These are phyloP conservation scores for Phytopythium aichiense DNA, from an alignment of 352 stramenopile genomes.

Conservation along the genomic window DNA sequence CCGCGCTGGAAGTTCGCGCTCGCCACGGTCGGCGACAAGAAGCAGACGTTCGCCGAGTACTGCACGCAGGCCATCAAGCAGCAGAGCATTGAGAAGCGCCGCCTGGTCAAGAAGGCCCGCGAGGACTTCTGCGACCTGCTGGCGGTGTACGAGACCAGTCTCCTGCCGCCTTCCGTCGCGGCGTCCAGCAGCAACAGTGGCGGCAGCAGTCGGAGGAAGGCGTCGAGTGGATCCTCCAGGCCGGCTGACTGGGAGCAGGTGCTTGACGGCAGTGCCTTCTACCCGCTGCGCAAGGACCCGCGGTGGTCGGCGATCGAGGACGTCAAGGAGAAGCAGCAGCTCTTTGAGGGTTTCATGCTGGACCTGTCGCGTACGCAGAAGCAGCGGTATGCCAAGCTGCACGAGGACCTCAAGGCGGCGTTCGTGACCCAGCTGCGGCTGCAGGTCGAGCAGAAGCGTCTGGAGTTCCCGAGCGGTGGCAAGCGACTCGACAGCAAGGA, in stretches of 20 bases:
- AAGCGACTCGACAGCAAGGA: conserved; percentile 39
- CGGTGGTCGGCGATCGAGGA: conserved; percentile 64
- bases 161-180: conserved; percentile 17
- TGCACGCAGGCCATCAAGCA: conserved; percentile 70
- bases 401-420: conserved; percentile 29
- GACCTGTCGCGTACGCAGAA: conserved; percentile 57
- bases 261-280: conserved; percentile 37
- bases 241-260: conserved; percentile 46
- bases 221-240: conserved; percentile 9
- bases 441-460: conserved; percentile 23
- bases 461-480: conserved; percentile 19
- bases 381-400: conserved; percentile 32
- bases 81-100: conserved; percentile 59
- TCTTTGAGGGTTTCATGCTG: conserved; percentile 66
- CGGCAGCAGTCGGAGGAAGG: conserved; percentile 4
- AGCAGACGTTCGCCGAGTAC: conserved; percentile 82
- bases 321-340: conserved; percentile 54
- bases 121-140: conserved; percentile 80
- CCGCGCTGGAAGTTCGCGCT: conserved; percentile 67
- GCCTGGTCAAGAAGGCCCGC: conserved; percentile 61
- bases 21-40: conserved; percentile 70
- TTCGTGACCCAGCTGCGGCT: conserved; percentile 40
- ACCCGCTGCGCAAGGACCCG: conserved; percentile 56
- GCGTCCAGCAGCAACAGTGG: background rate
- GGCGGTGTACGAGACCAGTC: conserved; percentile 34